These are phyloP conservation scores for Macrocystidia cucumis DNA, from an alignment of 1,284 basidiomycete species.

Conservation along the genomic window DNA sequence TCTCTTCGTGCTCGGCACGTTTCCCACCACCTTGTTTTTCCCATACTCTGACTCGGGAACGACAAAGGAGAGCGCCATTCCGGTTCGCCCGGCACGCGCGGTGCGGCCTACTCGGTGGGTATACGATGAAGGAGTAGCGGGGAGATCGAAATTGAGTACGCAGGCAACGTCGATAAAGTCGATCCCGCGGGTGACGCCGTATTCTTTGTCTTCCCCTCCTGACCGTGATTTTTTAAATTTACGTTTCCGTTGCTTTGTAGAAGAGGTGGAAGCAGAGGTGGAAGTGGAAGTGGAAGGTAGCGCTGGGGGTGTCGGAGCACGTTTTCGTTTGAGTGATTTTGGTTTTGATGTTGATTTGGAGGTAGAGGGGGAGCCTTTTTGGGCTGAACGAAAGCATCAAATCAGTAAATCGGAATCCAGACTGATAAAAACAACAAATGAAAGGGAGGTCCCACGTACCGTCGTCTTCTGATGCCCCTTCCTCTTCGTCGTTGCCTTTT, in stretches of 20 bases:
- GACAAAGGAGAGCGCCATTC: constrained; percentile 89
- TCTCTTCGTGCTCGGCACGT: constrained; percentile 56
- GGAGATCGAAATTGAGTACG: constrained; percentile 98
- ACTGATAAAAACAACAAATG: too few relatives aligned
- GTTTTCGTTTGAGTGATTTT: constrained; percentile 31
- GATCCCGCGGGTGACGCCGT: constrained; percentile 93
- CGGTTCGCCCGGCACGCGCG: constrained; percentile 90
- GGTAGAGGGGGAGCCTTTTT: too few relatives aligned
- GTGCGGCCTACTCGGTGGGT: constrained; percentile 96
- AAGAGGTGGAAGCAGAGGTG: too few relatives aligned
- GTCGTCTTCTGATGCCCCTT: too few relatives aligned
- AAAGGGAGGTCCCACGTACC: too few relatives aligned
- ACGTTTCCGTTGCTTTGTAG: too few relatives aligned
- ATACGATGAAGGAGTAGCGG: constrained; percentile 83
- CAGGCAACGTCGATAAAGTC: constrained; percentile 98
- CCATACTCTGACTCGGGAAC: constrained; percentile 74
- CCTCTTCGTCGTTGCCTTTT: constrained; percentile 13
- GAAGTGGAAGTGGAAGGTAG: too few relatives aligned
- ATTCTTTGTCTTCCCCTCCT: constrained; percentile 65
- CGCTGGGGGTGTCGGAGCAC: constrained; percentile 22
- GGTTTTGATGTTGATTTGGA: constrained; percentile 9
- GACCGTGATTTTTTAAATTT: too few relatives aligned
- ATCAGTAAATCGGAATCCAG: too few relatives aligned
- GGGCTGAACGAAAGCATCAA: too few relatives aligned
- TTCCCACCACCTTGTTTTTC: constrained; percentile 66